Evolutionary conservation across 2,329 filamentous ascomycete species (phyloP).

Genomic region (Alternaria triticimaculans): DNA sequence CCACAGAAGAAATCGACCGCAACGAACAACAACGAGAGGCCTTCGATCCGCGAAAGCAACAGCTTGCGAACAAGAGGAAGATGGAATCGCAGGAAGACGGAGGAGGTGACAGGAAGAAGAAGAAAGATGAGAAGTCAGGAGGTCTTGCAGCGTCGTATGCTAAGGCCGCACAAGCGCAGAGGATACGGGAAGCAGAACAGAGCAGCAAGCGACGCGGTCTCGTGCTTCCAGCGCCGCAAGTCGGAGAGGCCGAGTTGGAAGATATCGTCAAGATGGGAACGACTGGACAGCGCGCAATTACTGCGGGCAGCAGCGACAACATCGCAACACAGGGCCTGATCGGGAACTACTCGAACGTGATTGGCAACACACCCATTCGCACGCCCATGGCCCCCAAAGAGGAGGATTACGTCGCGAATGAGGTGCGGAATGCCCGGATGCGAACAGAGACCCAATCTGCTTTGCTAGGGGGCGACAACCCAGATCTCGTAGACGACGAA

Average conservation of each 20-base stretch:
- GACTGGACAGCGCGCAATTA: constrained; percentile 84
- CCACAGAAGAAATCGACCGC: constrained; percentile 75
- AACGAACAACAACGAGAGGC: constrained; percentile 86
- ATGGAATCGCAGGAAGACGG: constrained; percentile 85
- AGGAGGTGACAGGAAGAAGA: constrained; percentile 79
- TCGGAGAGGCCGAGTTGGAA: constrained; percentile 90
- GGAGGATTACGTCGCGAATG: constrained; percentile 95
- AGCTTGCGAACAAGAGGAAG: constrained; percentile 90
- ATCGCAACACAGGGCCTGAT: constrained; percentile 84
- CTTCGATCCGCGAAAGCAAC: constrained; percentile 93
- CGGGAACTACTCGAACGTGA: constrained; percentile 83
- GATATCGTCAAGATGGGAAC: constrained; percentile 99
- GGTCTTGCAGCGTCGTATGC: constrained; percentile 85
- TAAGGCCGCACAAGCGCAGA: constrained; percentile 93
- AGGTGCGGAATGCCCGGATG: constrained; percentile 91
- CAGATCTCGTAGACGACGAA: constrained; percentile 79
- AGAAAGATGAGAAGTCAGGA: constrained; percentile 79
- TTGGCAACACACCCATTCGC: constrained; percentile 83
- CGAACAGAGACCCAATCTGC: constrained; percentile 94
- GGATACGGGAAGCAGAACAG: constrained; percentile 93
- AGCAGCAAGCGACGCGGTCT: constrained; percentile 88
- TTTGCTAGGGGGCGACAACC: constrained; percentile 91
- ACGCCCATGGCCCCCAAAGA: constrained; percentile 90
- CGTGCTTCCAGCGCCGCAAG: constrained; percentile 86
- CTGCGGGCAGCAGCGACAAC: constrained; percentile 80